Conservation (phyloP, 257 asterid genomes). For the Nicotiana attenuata region DNA sequence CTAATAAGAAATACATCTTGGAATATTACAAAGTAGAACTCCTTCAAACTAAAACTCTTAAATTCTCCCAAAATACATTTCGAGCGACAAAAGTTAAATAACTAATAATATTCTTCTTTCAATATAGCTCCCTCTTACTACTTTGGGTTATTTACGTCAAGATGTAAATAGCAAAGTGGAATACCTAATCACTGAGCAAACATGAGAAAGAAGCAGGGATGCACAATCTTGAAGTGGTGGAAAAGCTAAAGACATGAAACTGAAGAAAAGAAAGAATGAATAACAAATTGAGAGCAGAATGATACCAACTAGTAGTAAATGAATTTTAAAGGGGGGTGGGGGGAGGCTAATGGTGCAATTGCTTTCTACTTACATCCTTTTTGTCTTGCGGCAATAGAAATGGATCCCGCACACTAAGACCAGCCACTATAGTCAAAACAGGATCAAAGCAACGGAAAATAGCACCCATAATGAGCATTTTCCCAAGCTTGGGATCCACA, state of each 20-base stretch:
- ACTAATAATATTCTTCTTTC: neutral
- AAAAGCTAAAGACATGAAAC: conserved; percentile 4
- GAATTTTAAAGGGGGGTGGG: neutral
- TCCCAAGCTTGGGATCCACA: conserved; percentile 98
- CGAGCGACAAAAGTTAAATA: neutral
- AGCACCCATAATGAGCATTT: conserved; percentile 96
- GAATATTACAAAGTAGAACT: neutral
- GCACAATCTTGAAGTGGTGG: neutral
- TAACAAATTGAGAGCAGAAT: neutral
- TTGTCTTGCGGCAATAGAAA: conserved; percentile 95
- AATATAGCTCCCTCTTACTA: neutral
- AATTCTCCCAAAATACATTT: neutral
- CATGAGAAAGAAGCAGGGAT: neutral
- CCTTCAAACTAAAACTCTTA: neutral
- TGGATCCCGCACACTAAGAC: conserved; percentile 96
- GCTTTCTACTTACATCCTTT: conserved; percentile 68
- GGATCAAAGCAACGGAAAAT: conserved; percentile 92
- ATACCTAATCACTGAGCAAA: neutral
- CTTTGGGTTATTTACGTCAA: neutral
- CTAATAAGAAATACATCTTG: neutral
- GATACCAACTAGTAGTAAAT: conserved; percentile 10
- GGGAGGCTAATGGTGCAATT: neutral
- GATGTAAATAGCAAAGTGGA: neutral
- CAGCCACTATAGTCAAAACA: conserved; percentile 85
- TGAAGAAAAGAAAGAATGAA: conserved; percentile 4